Percentiles rank a stretch among this genome's conserved stretches.
phyloP scores from a whole-genome alignment of 2,329 filamentous ascomycete species.

The Boeremia exigua region DNA sequence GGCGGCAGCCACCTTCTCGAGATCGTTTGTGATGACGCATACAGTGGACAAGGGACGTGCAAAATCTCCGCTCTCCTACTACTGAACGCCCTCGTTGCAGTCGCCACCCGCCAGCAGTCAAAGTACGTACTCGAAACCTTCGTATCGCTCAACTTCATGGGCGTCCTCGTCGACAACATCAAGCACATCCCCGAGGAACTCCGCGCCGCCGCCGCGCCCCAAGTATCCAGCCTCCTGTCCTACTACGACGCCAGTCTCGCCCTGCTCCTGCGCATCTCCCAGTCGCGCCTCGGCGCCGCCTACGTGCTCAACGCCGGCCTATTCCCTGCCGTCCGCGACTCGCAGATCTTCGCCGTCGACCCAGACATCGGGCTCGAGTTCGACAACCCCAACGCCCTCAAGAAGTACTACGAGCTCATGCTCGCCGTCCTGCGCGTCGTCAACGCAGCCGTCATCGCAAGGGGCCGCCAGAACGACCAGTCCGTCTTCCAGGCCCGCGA shows the following conservation, averaged over 20 bases:
- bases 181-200: conserved; percentile 75
- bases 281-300: conserved; percentile 82
- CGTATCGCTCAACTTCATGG: conserved; percentile 86
- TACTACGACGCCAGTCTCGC: conserved; percentile 78
- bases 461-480: conserved; percentile 79
- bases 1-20: conserved; percentile 84
- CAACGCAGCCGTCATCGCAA: conserved; percentile 78
- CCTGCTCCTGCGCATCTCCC: conserved; percentile 81
- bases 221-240: conserved; percentile 61
- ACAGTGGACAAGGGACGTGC: conserved; percentile 79
- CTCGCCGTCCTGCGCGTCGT: conserved; percentile 82
- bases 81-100: conserved; percentile 76
- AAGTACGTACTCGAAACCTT: conserved; percentile 79
- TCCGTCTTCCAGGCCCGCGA: conserved; percentile 74
- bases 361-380: conserved; percentile 87
- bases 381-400: conserved; percentile 71
- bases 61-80: conserved; percentile 86
- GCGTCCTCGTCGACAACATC: conserved; percentile 87
- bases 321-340: conserved; percentile 79
- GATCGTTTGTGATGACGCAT: conserved; percentile 90
- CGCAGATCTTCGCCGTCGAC: conserved; percentile 85
- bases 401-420: conserved; percentile 84
- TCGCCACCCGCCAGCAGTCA: conserved; percentile 75
- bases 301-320: conserved; percentile 89
- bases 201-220: conserved; percentile 48